Evolutionary conservation across 345 rosid genomes (phyloP).

Genomic region (Heritiera littoralis): DNA sequence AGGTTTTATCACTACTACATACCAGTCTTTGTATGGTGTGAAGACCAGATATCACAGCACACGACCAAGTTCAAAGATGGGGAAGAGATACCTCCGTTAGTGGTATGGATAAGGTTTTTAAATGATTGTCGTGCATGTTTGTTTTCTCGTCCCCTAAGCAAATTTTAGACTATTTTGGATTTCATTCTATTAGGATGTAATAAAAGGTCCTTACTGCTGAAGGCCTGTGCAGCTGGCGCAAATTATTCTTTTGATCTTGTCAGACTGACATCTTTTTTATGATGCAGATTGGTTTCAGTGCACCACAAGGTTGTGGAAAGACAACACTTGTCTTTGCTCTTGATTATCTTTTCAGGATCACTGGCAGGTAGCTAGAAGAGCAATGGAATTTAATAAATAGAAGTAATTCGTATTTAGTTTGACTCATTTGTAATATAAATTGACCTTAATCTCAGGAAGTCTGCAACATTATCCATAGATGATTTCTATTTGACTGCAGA

Average conservation of each 20-base stretch:
- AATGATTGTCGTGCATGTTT: background rate
- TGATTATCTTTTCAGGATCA: slow-evolving; percentile 69
- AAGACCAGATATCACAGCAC: slow-evolving; percentile 78
- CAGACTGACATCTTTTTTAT: slow-evolving; percentile 11
- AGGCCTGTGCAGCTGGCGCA: background rate
- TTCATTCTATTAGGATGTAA: slow-evolving; percentile 2
- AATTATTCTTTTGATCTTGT: slow-evolving; percentile 11
- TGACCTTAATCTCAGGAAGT: slow-evolving; percentile 52
- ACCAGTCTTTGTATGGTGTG: slow-evolving; percentile 94
- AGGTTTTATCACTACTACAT: slow-evolving; percentile 88
- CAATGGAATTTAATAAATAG: slow-evolving; percentile 13
- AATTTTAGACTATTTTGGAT: background rate
- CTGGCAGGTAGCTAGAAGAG: slow-evolving; percentile 61
- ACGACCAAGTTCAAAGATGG: slow-evolving; percentile 59
- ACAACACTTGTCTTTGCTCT: slow-evolving; percentile 97
- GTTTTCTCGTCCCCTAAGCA: background rate
- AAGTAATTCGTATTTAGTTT: slow-evolving; percentile 11
- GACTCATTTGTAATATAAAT: slow-evolving; percentile 7
- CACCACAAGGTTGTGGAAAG: slow-evolving; percentile 99
- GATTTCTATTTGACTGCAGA: slow-evolving; percentile 91
- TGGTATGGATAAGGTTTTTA: slow-evolving; percentile 48
- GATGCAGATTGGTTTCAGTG: slow-evolving; percentile 93
- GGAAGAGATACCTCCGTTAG: slow-evolving; percentile 82
- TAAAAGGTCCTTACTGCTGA: background rate
- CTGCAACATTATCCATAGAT: slow-evolving; percentile 86